phyloP scores from a whole-genome alignment of 805 yeast species.

The Millerozyma acaciae region DNA sequence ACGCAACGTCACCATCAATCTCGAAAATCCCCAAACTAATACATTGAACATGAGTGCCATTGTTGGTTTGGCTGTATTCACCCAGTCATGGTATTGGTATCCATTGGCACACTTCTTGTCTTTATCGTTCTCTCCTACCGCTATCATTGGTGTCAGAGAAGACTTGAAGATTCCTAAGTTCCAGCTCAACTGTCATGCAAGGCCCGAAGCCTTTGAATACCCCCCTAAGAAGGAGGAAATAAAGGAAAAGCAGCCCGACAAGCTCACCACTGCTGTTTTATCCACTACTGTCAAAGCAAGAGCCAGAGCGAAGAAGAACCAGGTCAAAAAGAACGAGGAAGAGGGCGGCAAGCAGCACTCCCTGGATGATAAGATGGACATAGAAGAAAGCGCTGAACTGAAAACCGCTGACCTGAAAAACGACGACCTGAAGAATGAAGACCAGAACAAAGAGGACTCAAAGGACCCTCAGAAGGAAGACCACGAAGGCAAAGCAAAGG shows the following conservation, averaged over 20 bases:
- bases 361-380: conserved; percentile 39
- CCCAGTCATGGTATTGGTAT: conserved; percentile 98
- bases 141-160: conserved; percentile 73
- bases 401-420: too few species aligned
- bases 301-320: conserved; percentile 75
- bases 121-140: conserved; percentile 88
- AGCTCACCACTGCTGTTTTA: conserved; percentile 86
- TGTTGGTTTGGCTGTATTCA: conserved; percentile 84
- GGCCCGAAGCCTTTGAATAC: conserved; percentile 75
- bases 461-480: conserved; percentile 26
- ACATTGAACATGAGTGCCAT: conserved; percentile 87
- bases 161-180: conserved; percentile 87
- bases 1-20: conserved; percentile 88
- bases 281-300: conserved; percentile 94
- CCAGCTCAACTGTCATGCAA: conserved; percentile 74
- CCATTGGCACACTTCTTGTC: conserved; percentile 92
- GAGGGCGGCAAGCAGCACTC: conserved; percentile 44
- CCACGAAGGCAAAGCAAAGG: conserved; percentile 24
- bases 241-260: conserved; percentile 79
- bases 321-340: conserved; percentile 49
- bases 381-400: conserved; percentile 28
- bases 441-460: conserved; percentile 11
- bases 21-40: conserved; percentile 85
- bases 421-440: conserved; percentile 10
- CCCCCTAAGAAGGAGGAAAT: conserved; percentile 85